Evolutionary conservation across 2,329 filamentous ascomycete species (phyloP).

Genomic region (Cordyceps javanica): DNA sequence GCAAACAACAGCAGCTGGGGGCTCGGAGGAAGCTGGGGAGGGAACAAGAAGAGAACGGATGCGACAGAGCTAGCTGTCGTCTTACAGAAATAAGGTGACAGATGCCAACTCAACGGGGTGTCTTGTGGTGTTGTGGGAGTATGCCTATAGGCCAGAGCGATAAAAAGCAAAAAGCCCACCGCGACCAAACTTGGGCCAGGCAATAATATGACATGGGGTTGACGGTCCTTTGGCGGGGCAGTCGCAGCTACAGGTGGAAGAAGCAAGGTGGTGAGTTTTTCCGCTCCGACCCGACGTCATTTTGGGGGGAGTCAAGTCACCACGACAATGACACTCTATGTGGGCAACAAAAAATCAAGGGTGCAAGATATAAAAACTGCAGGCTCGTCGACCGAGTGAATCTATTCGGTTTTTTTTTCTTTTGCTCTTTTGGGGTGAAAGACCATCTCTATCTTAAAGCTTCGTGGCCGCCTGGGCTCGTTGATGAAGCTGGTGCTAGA

Average conservation of each 20-base stretch:
- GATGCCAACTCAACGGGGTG: not conserved
- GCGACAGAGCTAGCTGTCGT: slow-evolving; percentile 3
- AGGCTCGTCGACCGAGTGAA: not conserved
- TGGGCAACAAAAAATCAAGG: too few species aligned
- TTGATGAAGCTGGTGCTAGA: too few species aligned
- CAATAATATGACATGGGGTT: slow-evolving; percentile 13
- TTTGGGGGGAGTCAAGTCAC: too few species aligned
- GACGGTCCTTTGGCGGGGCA: slow-evolving; percentile 27
- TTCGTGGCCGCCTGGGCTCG: too few species aligned
- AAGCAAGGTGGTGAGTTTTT: slow-evolving; percentile 24
- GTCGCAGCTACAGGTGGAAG: slow-evolving; percentile 15
- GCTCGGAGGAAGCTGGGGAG: not conserved
- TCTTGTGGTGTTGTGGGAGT: slow-evolving; percentile 1
- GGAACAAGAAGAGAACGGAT: slow-evolving; percentile 2
- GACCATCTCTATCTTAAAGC: too few species aligned
- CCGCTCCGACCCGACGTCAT: slow-evolving; percentile 19
- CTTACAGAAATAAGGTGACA: not conserved
- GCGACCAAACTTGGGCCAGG: slow-evolving; percentile 8
- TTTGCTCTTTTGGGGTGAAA: too few species aligned
- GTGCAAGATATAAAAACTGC: too few species aligned
- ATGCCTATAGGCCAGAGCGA: slow-evolving; percentile 16
- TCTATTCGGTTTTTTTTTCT: too few species aligned
- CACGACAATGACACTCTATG: not conserved
- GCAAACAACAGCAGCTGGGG: not conserved
- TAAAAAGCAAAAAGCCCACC: slow-evolving; percentile 24